Evolutionary conservation across 176 grass and related monocot species (phyloP).

Genomic region (Melocanna baccifera): DNA sequence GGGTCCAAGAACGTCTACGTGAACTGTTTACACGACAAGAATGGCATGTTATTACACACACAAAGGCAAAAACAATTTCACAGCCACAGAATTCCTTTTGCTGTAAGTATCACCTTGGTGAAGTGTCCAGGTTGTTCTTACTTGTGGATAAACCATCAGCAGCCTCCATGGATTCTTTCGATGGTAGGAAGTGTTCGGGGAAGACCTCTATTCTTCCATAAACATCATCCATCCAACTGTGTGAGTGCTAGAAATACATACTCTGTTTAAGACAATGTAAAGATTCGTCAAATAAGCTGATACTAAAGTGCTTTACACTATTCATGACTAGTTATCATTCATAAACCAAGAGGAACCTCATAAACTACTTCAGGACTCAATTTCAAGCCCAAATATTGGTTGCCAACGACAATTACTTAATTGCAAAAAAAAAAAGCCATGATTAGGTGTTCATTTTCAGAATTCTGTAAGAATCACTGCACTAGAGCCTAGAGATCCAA

Average conservation of each 20-base stretch:
- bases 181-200: conserved; percentile 65
- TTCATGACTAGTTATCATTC: not conserved
- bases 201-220: conserved; percentile 80
- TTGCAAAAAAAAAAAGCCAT: not conserved
- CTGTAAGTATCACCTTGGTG: conserved; percentile 53
- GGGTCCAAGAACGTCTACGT: conserved; percentile 46
- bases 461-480: not conserved
- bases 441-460: not conserved
- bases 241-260: conserved; percentile 30
- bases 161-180: conserved; percentile 42
- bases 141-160: conserved; percentile 42
- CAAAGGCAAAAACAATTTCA: conserved; percentile 7
- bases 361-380: not conserved
- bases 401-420: not conserved
- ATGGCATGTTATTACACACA: conserved; percentile 8
- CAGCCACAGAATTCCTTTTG: not conserved
- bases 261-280: conserved; percentile 22
- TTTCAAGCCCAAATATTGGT: not conserved
- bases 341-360: not conserved
- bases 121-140: conserved; percentile 40
- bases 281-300: not conserved
- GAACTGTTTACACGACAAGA: conserved; percentile 34
- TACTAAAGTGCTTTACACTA: not conserved
- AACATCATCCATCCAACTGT: conserved; percentile 77
- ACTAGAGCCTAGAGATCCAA: not conserved